Evolutionary conservation across 495 filamentous ascomycete species (phyloP), one percentile per base, ranked within the genome.

Genomic region (Aspergillus leporis): DNA sequence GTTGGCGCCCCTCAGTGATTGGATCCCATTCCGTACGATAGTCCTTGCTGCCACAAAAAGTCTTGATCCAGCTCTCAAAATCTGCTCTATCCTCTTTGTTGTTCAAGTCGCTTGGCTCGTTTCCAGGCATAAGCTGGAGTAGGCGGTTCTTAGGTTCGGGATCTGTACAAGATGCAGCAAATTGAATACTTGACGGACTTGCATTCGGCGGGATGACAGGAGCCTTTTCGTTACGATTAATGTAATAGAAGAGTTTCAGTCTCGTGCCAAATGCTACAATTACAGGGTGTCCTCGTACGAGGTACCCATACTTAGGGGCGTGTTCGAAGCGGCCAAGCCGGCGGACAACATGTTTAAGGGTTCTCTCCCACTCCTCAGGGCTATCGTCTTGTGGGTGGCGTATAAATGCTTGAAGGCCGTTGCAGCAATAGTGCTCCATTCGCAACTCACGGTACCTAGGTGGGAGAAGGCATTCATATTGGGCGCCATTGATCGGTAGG

Each of bases 171-270:
- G 22, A 31, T n/a, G 49, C 53, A 1, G 61, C 61, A 23, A 60
- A 30, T 46, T 52, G 34, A n/a, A 21, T n/a, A 25, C 53, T 50
- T 7, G 50, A 23, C 6, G 56, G 22, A 21, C 51, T 45, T 34
- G 53, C 41, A 31, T 23, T 53, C 4, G 41, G 16, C 0, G 53
- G 31, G 14, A 19, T n/a, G 1, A 47, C 14, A 14, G 55, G 58
- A 7, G 34, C 21, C 1, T 51, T 41, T 0, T 32, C 14, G n/a
- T 36, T 25, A 12, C 50, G 36, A 30, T 60, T 23, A 25, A 67
- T 53, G 16, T 64, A 67, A 18, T 62, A 67, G 18, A 62, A 67
- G 14, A 67, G 31, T 41, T 55, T 60, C 49, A 60, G 25, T 1
- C 40, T 53, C n/a, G 59, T 60, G 4, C 47, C 31, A 30, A 67